Percentiles rank a stretch among this genome's conserved stretches.
These are phyloP conservation scores for Gamarada debralockiae DNA, from an alignment of 495 filamentous ascomycete species.

Conservation along the genomic window DNA sequence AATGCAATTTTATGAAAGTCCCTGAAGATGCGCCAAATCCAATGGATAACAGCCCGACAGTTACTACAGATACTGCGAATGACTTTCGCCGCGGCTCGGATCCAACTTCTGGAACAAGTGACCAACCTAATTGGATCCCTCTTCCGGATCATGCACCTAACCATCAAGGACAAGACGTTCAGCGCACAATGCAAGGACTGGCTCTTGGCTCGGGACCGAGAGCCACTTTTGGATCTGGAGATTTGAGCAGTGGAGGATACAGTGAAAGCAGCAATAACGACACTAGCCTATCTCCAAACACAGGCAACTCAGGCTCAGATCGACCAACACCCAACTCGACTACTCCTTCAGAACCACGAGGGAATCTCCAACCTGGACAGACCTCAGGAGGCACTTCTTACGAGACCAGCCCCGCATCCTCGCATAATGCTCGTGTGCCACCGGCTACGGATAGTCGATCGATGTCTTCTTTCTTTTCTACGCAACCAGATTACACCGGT, in stretches of 20 bases:
- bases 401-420: constrained; percentile 38
- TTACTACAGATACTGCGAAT: neutral
- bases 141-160: neutral
- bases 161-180: constrained; percentile 21
- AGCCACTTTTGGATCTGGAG: constrained; percentile 10
- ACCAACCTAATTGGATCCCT: constrained; percentile 13
- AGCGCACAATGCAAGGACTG: constrained; percentile 30
- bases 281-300: constrained; percentile 26
- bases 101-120: neutral
- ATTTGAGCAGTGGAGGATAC: constrained; percentile 23
- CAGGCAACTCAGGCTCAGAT: constrained; percentile 37
- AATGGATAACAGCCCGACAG: constrained; percentile 8
- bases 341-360: constrained; percentile 37
- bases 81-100: constrained; percentile 4
- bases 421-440: constrained; percentile 31
- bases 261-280: constrained; percentile 26
- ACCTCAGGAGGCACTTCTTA: constrained; percentile 36
- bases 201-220: constrained; percentile 16
- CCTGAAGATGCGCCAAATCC: constrained; percentile 3
- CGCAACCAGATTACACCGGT: constrained; percentile 17
- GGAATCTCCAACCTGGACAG: constrained; percentile 24
- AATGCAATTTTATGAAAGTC: constrained; percentile 18
- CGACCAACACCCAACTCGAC: constrained; percentile 51
- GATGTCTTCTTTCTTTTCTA: constrained; percentile 16
- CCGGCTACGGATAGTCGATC: constrained; percentile 24